Evolutionary conservation across 163 green algal genomes (phyloP), one percentile per base, ranked within the genome.

Genomic region (Scenedesmus sp.): DNA sequence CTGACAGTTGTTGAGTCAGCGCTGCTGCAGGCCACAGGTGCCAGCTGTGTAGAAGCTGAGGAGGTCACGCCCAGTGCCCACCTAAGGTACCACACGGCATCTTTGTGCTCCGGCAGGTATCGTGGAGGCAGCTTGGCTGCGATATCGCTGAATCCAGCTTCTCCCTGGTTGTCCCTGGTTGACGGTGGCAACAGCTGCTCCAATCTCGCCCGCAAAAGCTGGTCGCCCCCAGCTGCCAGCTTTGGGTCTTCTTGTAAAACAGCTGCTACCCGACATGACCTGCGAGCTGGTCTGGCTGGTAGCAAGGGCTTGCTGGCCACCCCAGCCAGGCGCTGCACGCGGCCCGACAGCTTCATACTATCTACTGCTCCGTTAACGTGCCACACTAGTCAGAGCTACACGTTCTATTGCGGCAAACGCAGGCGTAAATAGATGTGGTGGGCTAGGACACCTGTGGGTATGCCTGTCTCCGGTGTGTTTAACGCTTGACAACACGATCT

Each of bases 161-260:
- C 70, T 79, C 70, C 70, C 70, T 79, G 70, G 3, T 52, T 79
- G 52, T 79, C 70, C 70, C 70, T 79, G 70, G 70, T 79, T 79
- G 70, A 79, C 70, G 70, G 70, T 52, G 70, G 70, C 70, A 79
- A 79, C 23, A 79, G 70, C 70, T 79, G 70, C 70, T 79, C 70
- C 13, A 79, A 79, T 23, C 70, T 79, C 70, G 70, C 70, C 23
- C 70, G 70, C 70, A 79, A 79, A 23, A 79, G 70, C 70, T 79
- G 70, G 70, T 79, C 70, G 4, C 4, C 70, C 70, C 70, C 70
- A 52, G 20, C 23, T 5, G 23, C 70, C 70, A 79, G 2, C 70
- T 79, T 79, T 13, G 70, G 70, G 20, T 79, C 70, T 13, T 79
- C 70, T 3, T 79, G 70, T 79, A 79, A 79, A 52, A 79, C 5